Evolutionary conservation across 495 filamentous ascomycete genomes (phyloP).

Genomic region (Cercophora samala): DNA sequence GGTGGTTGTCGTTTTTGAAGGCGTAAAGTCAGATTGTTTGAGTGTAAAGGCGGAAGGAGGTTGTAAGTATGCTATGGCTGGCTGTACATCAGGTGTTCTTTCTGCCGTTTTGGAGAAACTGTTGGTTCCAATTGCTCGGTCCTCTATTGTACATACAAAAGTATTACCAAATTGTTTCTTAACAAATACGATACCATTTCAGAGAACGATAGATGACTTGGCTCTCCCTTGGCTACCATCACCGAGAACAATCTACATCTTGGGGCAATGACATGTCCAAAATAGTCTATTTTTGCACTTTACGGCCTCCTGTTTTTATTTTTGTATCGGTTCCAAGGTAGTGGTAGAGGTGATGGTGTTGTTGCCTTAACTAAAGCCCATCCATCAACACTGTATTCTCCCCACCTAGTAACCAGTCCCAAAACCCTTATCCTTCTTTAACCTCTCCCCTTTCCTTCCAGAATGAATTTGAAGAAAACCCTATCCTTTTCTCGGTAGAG

Average conservation of each 20-base stretch:
- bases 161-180: background rate
- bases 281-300: background rate
- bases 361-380: background rate
- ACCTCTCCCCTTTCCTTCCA: background rate
- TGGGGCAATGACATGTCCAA: too few species aligned
- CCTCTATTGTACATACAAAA: background rate
- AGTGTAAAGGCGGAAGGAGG: too few species aligned
- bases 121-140: too few species aligned
- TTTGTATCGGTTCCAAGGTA: background rate
- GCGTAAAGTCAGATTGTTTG: constrained; percentile 26
- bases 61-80: too few species aligned
- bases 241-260: too few species aligned
- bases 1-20: constrained; percentile 38
- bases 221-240: too few species aligned
- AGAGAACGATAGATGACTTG: background rate
- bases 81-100: too few species aligned
- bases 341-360: background rate
- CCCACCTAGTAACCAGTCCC: background rate
- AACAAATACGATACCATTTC: background rate
- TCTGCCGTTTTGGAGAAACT: too few species aligned
- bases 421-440: background rate
- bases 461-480: background rate
- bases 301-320: background rate
- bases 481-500: background rate
- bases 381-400: background rate